phyloP scores from a whole-genome alignment of 148 eudicot genomes.

The Heliamphora exappendiculata region DNA sequence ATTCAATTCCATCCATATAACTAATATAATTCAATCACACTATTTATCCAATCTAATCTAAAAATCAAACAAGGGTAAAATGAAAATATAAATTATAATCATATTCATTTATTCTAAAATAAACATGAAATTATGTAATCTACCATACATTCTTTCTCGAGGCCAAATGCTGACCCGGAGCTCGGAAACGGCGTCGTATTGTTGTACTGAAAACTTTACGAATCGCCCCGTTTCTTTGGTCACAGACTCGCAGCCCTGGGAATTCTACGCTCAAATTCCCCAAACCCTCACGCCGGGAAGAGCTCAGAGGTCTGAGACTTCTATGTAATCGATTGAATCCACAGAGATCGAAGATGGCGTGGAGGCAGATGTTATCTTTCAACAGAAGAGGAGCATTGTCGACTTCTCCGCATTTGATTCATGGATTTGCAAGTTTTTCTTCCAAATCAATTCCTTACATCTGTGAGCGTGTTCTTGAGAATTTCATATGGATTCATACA shows the following conservation, averaged over 20 bases:
- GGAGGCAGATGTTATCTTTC: conserved; percentile 20
- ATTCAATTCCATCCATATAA: too few relatives aligned
- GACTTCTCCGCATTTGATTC: conserved; percentile 4
- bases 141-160: too few relatives aligned
- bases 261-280: background rate
- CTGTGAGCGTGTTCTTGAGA: conserved; percentile 6
- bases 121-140: too few relatives aligned
- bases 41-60: too few relatives aligned
- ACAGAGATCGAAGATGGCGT: conserved; percentile 21
- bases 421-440: conserved; percentile 26
- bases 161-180: too few relatives aligned
- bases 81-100: too few relatives aligned
- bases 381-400: conserved; percentile 3
- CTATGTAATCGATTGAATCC: background rate
- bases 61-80: too few relatives aligned
- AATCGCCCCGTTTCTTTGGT: background rate
- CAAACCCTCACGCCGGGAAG: background rate
- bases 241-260: background rate
- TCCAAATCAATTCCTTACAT: conserved; percentile 27
- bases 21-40: too few relatives aligned
- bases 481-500: too few relatives aligned
- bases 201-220: background rate
- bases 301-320: background rate
- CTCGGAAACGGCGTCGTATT: background rate
- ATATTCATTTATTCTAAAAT: too few relatives aligned